Conservation (phyloP, 2,329 filamentous ascomycete genomes). For the Sporothrix dimorphospora region DNA sequence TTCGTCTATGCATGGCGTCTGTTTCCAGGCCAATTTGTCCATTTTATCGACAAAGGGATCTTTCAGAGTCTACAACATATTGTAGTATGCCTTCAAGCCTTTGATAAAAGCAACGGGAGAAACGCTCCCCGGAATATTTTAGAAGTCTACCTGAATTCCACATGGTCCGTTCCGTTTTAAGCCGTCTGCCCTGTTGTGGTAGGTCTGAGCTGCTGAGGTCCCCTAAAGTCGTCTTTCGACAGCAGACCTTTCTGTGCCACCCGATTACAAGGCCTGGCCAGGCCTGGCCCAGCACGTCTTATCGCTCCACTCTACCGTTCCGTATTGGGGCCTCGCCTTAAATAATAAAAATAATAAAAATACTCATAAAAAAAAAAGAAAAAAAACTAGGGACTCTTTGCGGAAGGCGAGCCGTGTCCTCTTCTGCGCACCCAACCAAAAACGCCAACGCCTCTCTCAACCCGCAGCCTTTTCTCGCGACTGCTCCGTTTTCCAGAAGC, state of each 20-base stretch:
- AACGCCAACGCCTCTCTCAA: background rate
- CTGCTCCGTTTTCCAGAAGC: background rate
- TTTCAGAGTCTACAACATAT: too few relatives aligned
- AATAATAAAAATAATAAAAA: background rate
- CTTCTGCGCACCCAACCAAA: constrained; percentile 10
- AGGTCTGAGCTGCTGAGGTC: background rate
- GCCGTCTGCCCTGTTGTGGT: too few relatives aligned
- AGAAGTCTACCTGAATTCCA: too few relatives aligned
- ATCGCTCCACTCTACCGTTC: constrained; percentile 4
- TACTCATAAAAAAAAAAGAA: background rate
- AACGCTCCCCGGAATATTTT: too few relatives aligned
- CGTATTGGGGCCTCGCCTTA: background rate
- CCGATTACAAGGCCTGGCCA: background rate
- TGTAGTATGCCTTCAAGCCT: too few relatives aligned
- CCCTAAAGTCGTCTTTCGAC: background rate
- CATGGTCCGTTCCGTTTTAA: too few relatives aligned
- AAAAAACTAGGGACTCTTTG: constrained; percentile 4
- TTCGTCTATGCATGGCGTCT: background rate
- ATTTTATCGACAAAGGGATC: background rate
- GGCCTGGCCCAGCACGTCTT: constrained; percentile 13
- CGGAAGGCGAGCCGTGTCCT: constrained; percentile 26
- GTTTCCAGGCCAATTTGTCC: background rate
- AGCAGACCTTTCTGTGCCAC: background rate
- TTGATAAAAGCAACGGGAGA: too few relatives aligned
- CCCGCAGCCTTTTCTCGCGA: constrained; percentile 18